Percentiles rank a stretch among this genome's conserved stretches.
Evolutionary conservation across 164 flowering plant species (phyloP).

Genomic region (grape (Vitis vinifera)): ASM3070453v1 NC_081821.1:4961001-4961500

Average conservation of each 20-base stretch:
- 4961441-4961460: constrained; percentile 9
- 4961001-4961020: constrained; percentile 45
- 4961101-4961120: neutral
- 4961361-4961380: constrained; percentile 37
- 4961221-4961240: constrained; percentile 20
- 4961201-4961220: constrained; percentile 17
- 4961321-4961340: constrained; percentile 15
- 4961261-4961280: constrained; percentile 33
- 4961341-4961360: constrained; percentile 33
- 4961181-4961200: constrained; percentile 13
- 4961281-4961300: constrained; percentile 24
- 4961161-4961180: constrained; percentile 1
- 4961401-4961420: constrained; percentile 18
- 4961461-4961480: neutral
- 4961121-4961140: constrained; percentile 2
- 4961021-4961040: constrained; percentile 59
- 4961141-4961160: constrained; percentile 2
- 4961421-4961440: constrained; percentile 37
- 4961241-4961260: constrained; percentile 42
- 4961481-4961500: neutral
- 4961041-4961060: constrained; percentile 36
- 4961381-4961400: constrained; percentile 48
- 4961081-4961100: constrained; percentile 18
- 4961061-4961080: constrained; percentile 33
- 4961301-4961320: constrained; percentile 5